A percentile compares a stretch with the other conserved stretches of the same genome.
Evolutionary conservation across 257 asterid species (phyloP).

Genomic region (Ehretia macrophylla): DNA sequence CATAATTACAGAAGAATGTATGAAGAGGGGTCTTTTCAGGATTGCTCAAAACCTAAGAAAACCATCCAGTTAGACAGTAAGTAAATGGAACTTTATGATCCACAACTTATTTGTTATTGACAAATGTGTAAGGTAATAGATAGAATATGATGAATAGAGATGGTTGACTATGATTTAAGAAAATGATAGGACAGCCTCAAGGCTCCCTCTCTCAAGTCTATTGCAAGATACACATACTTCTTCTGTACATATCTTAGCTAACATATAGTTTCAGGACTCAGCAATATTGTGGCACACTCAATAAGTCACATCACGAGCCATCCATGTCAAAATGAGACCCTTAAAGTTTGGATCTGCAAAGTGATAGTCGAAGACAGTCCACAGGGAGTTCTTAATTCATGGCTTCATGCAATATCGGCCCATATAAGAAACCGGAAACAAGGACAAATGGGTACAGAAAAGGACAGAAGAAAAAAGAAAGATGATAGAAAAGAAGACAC

Average conservation of each 20-base stretch:
- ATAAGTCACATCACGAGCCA: no score
- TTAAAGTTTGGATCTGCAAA: no score
- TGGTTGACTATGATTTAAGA: neutral
- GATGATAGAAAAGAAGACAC: neutral
- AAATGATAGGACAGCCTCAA: neutral
- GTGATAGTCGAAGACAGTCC: no score
- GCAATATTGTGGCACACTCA: no score
- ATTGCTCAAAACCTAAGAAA: slow-evolving; percentile 71
- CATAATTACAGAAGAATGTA: slow-evolving; percentile 71
- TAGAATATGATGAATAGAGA: neutral
- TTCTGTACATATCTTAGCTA: no score
- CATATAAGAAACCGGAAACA: neutral
- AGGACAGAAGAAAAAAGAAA: neutral
- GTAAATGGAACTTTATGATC: neutral
- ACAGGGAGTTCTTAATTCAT: no score
- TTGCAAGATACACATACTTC: no score
- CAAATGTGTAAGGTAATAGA: neutral
- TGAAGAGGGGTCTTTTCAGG: slow-evolving; percentile 88
- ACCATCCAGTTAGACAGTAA: slow-evolving; percentile 1
- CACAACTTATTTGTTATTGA: neutral
- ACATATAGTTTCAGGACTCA: no score
- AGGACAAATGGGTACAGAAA: no score
- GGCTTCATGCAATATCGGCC: neutral
- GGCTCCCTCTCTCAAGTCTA: no score
- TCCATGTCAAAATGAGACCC: no score